Evolutionary conservation across 2,329 filamentous ascomycete species (phyloP).

Genomic region (Tolypocladium cylindrosporum): DNA sequence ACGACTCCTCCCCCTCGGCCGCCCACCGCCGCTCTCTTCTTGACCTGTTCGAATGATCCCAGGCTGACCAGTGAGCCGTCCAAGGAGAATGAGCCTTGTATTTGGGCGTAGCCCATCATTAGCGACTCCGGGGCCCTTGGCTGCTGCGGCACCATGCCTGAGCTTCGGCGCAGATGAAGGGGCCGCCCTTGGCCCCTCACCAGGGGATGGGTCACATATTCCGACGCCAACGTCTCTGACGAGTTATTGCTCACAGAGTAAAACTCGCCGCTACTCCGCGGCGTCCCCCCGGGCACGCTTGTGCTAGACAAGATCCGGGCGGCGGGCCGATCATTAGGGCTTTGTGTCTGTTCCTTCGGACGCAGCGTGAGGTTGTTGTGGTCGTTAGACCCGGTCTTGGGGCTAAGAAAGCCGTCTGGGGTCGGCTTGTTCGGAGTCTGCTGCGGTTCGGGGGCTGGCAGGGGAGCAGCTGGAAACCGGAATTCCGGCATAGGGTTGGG

Average conservation of each 20-base stretch:
- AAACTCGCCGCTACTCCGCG: conserved; percentile 86
- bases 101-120: conserved; percentile 97
- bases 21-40: conserved; percentile 83
- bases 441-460: conserved; percentile 25
- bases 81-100: conserved; percentile 83
- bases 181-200: conserved; percentile 25
- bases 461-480: conserved; percentile 41
- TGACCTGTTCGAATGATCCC: conserved; percentile 87
- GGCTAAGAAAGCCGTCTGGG: conserved; percentile 30
- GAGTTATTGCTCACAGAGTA: conserved; percentile 94
- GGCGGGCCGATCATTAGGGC: conserved; percentile 46
- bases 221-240: conserved; percentile 83
- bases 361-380: conserved; percentile 26
- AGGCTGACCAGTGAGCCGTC: conserved; percentile 89
- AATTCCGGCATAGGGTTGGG: conserved; percentile 43
- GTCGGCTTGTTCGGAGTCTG: conserved; percentile 16
- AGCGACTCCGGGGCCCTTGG: conserved; percentile 60
- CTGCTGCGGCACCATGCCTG: conserved; percentile 31
- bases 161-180: conserved; percentile 35
- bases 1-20: conserved; percentile 82
- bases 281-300: conserved; percentile 64
- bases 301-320: conserved; percentile 67
- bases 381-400: conserved; percentile 24
- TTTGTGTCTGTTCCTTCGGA: conserved; percentile 34
- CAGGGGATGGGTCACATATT: conserved; percentile 56